phyloP scores from a whole-genome alignment of 208 protist genomes.

The Phytomonas sp. region DNA sequence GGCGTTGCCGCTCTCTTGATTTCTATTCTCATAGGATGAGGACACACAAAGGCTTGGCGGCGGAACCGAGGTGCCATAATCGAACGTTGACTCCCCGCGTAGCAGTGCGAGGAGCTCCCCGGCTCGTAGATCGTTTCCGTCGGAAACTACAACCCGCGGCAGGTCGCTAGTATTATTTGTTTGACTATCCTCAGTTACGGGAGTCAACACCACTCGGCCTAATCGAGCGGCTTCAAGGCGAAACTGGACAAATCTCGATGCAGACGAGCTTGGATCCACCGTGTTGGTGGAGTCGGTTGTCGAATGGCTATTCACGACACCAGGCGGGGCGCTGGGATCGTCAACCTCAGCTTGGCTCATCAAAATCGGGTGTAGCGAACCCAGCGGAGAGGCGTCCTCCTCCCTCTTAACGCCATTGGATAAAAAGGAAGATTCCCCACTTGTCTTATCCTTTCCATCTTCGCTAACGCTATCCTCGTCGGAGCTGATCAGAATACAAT shows the following conservation, averaged over 20 bases:
- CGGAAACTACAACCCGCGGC: constrained; percentile 38
- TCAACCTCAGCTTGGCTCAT: background rate
- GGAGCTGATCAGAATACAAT: background rate
- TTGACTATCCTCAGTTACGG: background rate
- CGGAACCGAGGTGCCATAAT: background rate
- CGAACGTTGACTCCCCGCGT: constrained; percentile 22
- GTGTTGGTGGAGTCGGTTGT: background rate
- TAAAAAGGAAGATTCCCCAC: background rate
- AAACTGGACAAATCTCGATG: background rate
- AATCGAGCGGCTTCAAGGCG: background rate
- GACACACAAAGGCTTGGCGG: background rate
- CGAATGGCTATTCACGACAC: background rate
- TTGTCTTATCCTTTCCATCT: background rate
- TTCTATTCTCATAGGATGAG: background rate
- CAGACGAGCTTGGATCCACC: background rate
- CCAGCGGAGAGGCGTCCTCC: background rate
- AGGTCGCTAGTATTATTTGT: background rate
- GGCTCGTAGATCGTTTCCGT: constrained; percentile 25
- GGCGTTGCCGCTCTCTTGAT: background rate
- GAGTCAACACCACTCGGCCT: background rate
- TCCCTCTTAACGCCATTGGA: background rate
- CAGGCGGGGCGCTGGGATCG: too few species aligned
- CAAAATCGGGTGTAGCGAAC: background rate
- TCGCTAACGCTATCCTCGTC: background rate
- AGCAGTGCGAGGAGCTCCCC: constrained; percentile 43